phyloP scores from a whole-genome alignment of 2,329 filamentous ascomycete species.

The Sporothrix brunneoviolacea region DNA sequence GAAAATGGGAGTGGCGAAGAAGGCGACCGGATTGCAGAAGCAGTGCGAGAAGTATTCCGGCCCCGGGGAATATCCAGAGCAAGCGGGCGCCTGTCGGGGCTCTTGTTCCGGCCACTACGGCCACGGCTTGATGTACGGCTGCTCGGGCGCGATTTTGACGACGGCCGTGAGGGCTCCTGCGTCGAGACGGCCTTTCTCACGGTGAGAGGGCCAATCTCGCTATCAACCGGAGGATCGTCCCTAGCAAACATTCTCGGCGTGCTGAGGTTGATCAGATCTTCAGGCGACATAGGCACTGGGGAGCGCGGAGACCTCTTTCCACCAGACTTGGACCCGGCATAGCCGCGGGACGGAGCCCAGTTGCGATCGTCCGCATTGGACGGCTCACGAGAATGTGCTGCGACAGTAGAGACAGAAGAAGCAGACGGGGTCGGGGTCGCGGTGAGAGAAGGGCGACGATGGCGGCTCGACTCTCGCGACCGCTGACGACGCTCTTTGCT shows the following conservation, averaged over 20 bases:
- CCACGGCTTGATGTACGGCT: conserved; percentile 46
- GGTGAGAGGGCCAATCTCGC: conserved; percentile 18
- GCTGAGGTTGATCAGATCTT: conserved; percentile 64
- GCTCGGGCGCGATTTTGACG: conserved; percentile 27
- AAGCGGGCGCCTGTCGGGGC: conserved; percentile 38
- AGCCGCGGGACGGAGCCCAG: conserved; percentile 58
- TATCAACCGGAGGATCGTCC: conserved; percentile 19
- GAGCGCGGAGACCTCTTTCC: conserved; percentile 81
- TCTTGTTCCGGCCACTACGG: conserved; percentile 34
- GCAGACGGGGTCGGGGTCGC: conserved; percentile 10
- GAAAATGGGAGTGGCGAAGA: conserved; percentile 76
- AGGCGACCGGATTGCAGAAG: conserved; percentile 61
- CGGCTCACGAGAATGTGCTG: conserved; percentile 45
- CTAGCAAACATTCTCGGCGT: conserved; percentile 33
- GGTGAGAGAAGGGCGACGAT: conserved; percentile 7
- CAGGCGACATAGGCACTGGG: conserved; percentile 88
- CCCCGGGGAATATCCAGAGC: conserved; percentile 48
- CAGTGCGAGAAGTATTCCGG: conserved; percentile 54
- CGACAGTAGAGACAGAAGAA: conserved; percentile 30
- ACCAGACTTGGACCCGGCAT: conserved; percentile 52
- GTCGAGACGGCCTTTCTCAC: conserved; percentile 3
- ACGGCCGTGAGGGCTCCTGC: conserved; percentile 21
- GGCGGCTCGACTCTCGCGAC: conserved; percentile 40
- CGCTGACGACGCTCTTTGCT: conserved; percentile 42
- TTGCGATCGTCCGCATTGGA: conserved; percentile 60